Base-by-base conservation (phyloP, 352 stramenopile species). In the Pythium plurisporium region DNA sequence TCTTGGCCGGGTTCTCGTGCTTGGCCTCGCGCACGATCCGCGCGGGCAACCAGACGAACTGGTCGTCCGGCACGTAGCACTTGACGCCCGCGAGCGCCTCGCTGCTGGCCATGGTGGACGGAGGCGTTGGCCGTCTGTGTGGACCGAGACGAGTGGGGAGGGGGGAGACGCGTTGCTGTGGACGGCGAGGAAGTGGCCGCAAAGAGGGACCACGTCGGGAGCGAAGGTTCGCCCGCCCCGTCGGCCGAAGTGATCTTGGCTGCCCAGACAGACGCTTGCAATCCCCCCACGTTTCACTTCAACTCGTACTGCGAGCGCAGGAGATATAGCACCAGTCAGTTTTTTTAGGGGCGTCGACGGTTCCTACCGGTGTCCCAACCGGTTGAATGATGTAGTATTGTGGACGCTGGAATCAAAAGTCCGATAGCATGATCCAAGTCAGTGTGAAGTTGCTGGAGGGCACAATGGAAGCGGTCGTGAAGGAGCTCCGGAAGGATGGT, bases 41-140 rank as follows among this genome's bases (percentile, higher is more conserved):
- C 43, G 81, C 85, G 8, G 81, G 75, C 11, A 94, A 70, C 85
- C 85, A 94, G 36, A 94, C 76, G 51, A 77, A 77, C 25, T 67
- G 70, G 17, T 88, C 79, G 29, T 94, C 85, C 7, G 82, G 85
- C 41, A 93, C 83, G 57, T 90, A 94, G 74, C 82, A 92, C 62
- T 89, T 89, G 50, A 73, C 69, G 59, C 83, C 83, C 19, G 41
- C 59, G 26, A 59, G 38, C 40, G 48, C 54, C 5, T 64, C 62
- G 27, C 31, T 61, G n/a, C 54, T 26, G 9, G 48, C 49, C 54
- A 64, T 69, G n/a, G n/a, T n/a, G n/a, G n/a, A n/a, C n/a, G n/a
- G n/a, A n/a, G n/a, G n/a, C n/a, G n/a, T n/a, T n/a, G n/a, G n/a
- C n/a, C n/a, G n/a, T n/a, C n/a, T n/a, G n/a, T n/a, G n/a, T n/a